Evolutionary conservation across 2,329 filamentous ascomycete genomes (phyloP), one percentile per base, ranked within the genome.

Genomic region (Neopestalotiopsis sp.): DNA sequence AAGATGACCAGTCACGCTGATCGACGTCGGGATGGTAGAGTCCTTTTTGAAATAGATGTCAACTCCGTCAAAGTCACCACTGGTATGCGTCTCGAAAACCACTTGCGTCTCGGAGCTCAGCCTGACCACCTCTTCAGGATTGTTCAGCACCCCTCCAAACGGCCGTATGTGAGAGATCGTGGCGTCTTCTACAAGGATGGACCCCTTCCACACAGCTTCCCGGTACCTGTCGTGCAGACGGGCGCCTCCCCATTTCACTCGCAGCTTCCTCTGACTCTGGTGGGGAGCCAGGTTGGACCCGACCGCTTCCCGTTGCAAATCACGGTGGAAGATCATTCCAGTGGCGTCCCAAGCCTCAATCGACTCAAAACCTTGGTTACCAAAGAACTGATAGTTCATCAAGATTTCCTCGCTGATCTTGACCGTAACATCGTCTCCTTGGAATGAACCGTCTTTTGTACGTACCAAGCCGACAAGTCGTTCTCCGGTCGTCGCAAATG

Each of bases 181-280:
- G 2, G 72, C 70, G 1, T 70, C 74, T 0, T 67, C 4, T 3
- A 78, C 56, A 4, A 73, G 62, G 7, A 79, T 76, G 3, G 70
- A 72, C 0, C 78, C 78, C 9, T 76, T 69, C 78, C 78, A 80
- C 2, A 77, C 74, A 7, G 77, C 76, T 58, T 80, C 78, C 2
- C 77, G 71, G 40, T 80, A 79, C 14, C 78, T 68, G 62, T 80
- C 77, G 61, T 78, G 78, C 0, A 80, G 68, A 4, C 77, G 72
- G 5, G 78, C 78, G 0, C 78, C 77, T 56, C 77, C 77, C 78
- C 77, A 80, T 28, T 70, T 76, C 9, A 80, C 69, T 4, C 75
- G 70, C 1, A 73, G 40, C 66, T 74, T 77, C n/a, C 32, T 71
- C 2, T 28, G 57, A 2, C 24, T 30, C 10, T 24, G n/a, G 24